Percentiles rank a stretch among this genome's conserved stretches.
Evolutionary conservation across 75 land plant genomes (phyloP).

Genomic region (Chamaecyparis obtusa): DNA sequence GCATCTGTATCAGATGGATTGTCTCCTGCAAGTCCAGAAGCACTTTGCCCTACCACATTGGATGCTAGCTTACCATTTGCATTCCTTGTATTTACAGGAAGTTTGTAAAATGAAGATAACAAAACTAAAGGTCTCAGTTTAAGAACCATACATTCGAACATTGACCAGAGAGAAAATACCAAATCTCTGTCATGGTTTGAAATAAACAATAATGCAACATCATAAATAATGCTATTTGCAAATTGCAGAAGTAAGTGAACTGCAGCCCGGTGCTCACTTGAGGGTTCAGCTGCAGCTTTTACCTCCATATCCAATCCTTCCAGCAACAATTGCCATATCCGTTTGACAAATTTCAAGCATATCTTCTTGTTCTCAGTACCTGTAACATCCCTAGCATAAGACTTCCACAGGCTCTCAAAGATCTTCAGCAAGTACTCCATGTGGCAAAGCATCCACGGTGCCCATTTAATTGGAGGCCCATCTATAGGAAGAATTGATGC

Average conservation of each 20-base stretch:
- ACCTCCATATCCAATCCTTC: constrained; percentile 11
- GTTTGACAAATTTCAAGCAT: not conserved
- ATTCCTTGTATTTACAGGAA: not conserved
- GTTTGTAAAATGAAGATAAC: constrained; percentile 1
- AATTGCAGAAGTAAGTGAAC: constrained; percentile 1
- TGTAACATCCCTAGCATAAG: constrained; percentile 2
- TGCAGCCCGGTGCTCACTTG: not conserved
- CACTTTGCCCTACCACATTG: not conserved
- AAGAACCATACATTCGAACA: not conserved
- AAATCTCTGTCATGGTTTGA: constrained; percentile 5
- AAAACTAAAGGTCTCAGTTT: not conserved
- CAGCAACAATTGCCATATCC: constrained; percentile 2
- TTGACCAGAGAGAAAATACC: not conserved
- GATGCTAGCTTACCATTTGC: not conserved
- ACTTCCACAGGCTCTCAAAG: constrained; percentile 3
- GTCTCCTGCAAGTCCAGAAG: not conserved
- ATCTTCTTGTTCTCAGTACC: not conserved
- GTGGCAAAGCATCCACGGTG: constrained; percentile 1
- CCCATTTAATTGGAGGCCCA: constrained; percentile 3
- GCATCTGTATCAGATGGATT: not conserved
- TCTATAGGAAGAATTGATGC: constrained; percentile 2
- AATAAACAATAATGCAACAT: not conserved
- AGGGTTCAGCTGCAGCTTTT: not conserved
- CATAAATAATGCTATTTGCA: not conserved
- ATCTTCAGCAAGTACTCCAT: constrained; percentile 6